Conservation (phyloP, 371 early-diverging fungal species). For the Apophysomyces sp. region DNA sequence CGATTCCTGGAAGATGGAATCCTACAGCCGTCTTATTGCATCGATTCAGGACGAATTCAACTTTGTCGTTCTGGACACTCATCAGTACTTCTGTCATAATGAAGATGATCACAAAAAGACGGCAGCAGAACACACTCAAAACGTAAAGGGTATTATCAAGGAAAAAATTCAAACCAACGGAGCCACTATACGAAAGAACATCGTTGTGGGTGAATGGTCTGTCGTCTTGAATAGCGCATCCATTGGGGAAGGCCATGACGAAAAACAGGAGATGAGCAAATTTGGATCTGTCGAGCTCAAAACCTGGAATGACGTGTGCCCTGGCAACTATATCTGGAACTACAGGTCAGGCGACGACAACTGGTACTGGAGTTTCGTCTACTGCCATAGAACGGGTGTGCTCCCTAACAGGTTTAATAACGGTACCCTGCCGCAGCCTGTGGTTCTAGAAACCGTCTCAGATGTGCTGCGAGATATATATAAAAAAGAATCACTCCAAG, state of each 20-base stretch:
- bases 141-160: constrained; percentile 9
- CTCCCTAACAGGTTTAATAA: background rate
- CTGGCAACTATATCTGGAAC: constrained; percentile 32
- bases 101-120: constrained; percentile 19
- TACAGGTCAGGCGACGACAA: constrained; percentile 31
- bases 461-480: background rate
- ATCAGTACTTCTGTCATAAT: constrained; percentile 32
- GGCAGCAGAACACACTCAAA: constrained; percentile 18
- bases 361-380: constrained; percentile 31
- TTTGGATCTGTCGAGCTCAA: constrained; percentile 16
- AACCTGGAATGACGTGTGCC: constrained; percentile 17
- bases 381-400: constrained; percentile 20
- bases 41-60: constrained; percentile 2
- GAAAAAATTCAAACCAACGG: background rate
- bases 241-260: constrained; percentile 16
- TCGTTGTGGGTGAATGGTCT: constrained; percentile 32
- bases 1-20: constrained; percentile 24
- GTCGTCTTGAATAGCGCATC: constrained; percentile 23
- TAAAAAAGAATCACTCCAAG: background rate
- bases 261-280: constrained; percentile 16
- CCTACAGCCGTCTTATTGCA: constrained; percentile 19
- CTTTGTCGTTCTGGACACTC: constrained; percentile 29
- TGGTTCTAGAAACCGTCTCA: background rate
- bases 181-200: constrained; percentile 13
- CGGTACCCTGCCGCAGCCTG: background rate